Evolutionary conservation across 139 green algal genomes (phyloP).

Genomic region (Chlamydomonas sphaeroides): DNA sequence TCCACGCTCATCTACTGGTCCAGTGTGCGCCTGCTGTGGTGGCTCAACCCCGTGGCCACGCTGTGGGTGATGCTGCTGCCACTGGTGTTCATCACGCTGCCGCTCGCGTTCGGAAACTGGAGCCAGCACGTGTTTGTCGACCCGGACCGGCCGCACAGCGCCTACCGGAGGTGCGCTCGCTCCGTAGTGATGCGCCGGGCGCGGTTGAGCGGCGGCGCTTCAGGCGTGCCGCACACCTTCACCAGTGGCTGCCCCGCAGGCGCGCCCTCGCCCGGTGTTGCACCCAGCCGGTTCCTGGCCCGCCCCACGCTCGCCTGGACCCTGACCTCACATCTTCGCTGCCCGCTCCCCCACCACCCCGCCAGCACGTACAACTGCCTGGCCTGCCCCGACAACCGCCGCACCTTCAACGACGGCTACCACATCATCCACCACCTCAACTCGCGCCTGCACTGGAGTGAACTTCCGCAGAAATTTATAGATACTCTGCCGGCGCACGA

Average conservation of each 20-base stretch:
- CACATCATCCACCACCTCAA: slow-evolving; percentile 92
- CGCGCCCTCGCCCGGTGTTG: no score
- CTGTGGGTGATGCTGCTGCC: slow-evolving; percentile 82
- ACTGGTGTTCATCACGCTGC: slow-evolving; percentile 76
- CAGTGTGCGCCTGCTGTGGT: slow-evolving; percentile 35
- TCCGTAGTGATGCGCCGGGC: no score
- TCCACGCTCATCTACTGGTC: slow-evolving; percentile 52
- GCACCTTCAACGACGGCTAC: slow-evolving; percentile 93
- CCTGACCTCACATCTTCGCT: no score
- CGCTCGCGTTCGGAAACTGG: slow-evolving; percentile 95
- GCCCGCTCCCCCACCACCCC: no score
- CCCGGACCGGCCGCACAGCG: slow-evolving; percentile 43
- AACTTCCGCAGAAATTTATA: slow-evolving; percentile 74
- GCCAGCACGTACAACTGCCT: slow-evolving; percentile 86
- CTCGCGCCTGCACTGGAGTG: slow-evolving; percentile 83
- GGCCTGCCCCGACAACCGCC: slow-evolving; percentile 76
- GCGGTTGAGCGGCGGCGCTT: no score
- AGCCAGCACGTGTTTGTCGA: slow-evolving; percentile 92
- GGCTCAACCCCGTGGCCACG: slow-evolving; percentile 58
- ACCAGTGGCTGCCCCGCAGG: no score
- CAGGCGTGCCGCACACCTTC: no score
- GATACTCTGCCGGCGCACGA: slow-evolving; percentile 71
- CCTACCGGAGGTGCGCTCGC: slow-evolving; percentile 8
- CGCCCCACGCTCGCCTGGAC: no score
- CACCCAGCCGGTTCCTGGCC: no score